Evolutionary conservation across 2,329 filamentous ascomycete species (phyloP), one percentile per base, ranked within the genome.

Genomic region (Xylariaceae sp.): DNA sequence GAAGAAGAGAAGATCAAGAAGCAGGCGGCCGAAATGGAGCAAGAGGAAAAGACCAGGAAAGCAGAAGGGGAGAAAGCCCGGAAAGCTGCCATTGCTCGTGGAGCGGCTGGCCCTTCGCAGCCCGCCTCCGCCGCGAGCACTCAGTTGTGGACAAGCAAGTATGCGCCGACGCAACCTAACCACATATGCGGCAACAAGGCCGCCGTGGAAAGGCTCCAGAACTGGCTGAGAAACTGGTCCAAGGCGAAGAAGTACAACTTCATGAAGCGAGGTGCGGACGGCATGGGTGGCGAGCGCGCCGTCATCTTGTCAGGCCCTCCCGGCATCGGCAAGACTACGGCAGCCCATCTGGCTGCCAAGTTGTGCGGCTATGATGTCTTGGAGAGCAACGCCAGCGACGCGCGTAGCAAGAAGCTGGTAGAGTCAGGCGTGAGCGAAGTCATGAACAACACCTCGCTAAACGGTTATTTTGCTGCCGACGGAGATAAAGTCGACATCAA

Each of bases 161-260:
- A 98, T 59, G 92, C 92, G 0, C 92, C 92, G 3, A 84, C 83
- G 2, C 74, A 82, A 35, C 68, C 93, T 27, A 82, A 64, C 37
- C 89, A 95, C 55, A 94, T 98, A 30, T 96, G 90, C 56, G 92
- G 92, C 43, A 98, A 98, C 63, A 96, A 96, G 59, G 70, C 65
- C 2, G 76, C 81, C 19, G 90, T 98, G 1, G 89, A 96, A 54
- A 93, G 83, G 55, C 80, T 98, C 9, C 86, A 93, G 52, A 70
- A 64, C 18, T 98, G 92, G 92, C 68, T 98, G 33, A 77, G 77
- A 37, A 79, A 79, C 43, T 98, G 90, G 77, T 75, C 75, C 14
- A 84, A 83, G 55, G 77, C 76, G 35, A 81, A 85, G 37, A 87
- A 84, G 54, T 82, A 77, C 39, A 70, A 83, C 32, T 98, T 98